Base-by-base conservation (phyloP, 1,139 yeast genomes). In the Saccharomyces hybrid region DNA sequence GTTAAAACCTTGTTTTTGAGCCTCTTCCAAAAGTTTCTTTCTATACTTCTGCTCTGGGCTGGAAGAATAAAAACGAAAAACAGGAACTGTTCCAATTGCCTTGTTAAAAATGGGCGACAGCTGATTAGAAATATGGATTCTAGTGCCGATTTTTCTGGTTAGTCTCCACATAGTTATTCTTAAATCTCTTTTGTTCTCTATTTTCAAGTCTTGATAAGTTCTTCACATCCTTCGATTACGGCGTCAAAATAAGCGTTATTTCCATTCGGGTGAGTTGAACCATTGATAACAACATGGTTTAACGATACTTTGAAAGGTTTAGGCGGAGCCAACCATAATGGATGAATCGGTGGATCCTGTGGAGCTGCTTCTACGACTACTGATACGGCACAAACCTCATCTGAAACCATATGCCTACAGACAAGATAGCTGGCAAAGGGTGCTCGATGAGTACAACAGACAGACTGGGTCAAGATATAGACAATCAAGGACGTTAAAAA, bases 1-100 rank as follows among this genome's bases (percentile, higher is more conserved):
- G 2, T 72, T 63, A 5, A 62, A 67, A 0, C 73, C 76, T 54
- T 65, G 57, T 54, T 73, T 73, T 52, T 71, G 68, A 1, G 87
- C 88, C 61, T 75, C 78, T 52, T 72, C 64, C 47, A 76, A 73
- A 49, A 84, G 69, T 64, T 82, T 76, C 5, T 66, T 75, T 51
- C 67, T 64, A 60, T 78, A 78, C 55, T 63, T 62, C 11, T 55
- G 57, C 32, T 62, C 62, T 29, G 64, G 44, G 16, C 50, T 41
- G n/a, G 59, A 56, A n/a, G 55, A 57, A n/a, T 59, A 38, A 38
- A 38, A 20, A 16, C 44, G 44, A 16, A 38, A 38, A 38, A 20
- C 44, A 16, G 25, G 20, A 20, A 11, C n/a, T 3, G 62, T 56
- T 32, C 57, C 57, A 46, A 29, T 7, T n/a, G 47, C n/a, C 7